Evolutionary conservation across 1,284 basidiomycete genomes (phyloP).

Genomic region (Ustilago sp.): DNA sequence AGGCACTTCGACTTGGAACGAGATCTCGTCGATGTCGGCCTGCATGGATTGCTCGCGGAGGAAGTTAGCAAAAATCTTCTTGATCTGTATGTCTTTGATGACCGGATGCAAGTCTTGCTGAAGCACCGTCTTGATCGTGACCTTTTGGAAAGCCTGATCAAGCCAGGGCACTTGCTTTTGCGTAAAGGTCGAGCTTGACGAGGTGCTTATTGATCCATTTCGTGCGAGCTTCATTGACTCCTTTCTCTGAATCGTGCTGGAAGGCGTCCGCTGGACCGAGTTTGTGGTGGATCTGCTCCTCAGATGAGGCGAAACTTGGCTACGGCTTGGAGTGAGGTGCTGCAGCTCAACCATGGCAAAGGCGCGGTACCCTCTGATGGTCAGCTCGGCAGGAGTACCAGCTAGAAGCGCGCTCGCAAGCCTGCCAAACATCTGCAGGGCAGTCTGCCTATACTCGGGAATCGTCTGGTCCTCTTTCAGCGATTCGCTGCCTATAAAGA

Average conservation of each 20-base stretch:
- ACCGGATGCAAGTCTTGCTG: conserved; percentile 27
- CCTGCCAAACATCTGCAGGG: conserved; percentile 31
- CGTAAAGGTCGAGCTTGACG: conserved; percentile 18
- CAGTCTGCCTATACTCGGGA: conserved; percentile 20
- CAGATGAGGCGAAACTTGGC: conserved; percentile 29
- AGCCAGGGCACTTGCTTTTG: conserved; percentile 58
- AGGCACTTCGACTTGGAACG: conserved; percentile 49
- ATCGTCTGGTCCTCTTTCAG: conserved; percentile 29
- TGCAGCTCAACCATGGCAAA: conserved; percentile 47
- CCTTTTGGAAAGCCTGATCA: conserved; percentile 53
- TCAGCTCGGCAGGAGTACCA: conserved; percentile 26
- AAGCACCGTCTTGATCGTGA: conserved; percentile 32
- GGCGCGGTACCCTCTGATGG: conserved; percentile 36
- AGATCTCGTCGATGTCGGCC: conserved; percentile 47
- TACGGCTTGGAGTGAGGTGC: conserved; percentile 16
- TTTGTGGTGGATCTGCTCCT: conserved; percentile 27
- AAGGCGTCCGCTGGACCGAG: conserved; percentile 18
- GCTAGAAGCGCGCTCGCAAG: conserved; percentile 29
- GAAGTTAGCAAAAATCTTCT: conserved; percentile 43
- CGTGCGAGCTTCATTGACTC: conserved; percentile 11
- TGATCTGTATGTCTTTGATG: conserved; percentile 28
- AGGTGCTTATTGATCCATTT: conserved; percentile 24
- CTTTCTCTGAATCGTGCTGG: conserved; percentile 13
- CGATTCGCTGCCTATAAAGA: conserved; percentile 43
- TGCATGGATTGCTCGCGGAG: conserved; percentile 23